These are phyloP conservation scores for Tetragonia tetragonoides DNA, from an alignment of 148 eudicot genomes.

Conservation along the genomic window DNA sequence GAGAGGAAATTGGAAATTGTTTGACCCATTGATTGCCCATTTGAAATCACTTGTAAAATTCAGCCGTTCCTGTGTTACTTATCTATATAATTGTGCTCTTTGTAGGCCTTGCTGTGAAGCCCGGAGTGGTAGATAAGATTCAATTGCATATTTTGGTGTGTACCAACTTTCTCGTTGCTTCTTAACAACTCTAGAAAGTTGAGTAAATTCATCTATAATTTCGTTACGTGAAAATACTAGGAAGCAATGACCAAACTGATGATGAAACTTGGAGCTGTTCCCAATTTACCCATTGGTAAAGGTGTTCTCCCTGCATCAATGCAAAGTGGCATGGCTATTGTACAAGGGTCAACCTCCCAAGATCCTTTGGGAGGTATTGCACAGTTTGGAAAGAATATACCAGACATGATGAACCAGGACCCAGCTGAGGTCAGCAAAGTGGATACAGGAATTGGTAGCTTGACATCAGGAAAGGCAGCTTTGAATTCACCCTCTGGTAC, in stretches of 20 bases:
- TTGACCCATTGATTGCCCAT: background rate
- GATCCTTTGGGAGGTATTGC: conserved; percentile 47
- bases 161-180: conserved; percentile 7
- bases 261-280: conserved; percentile 62
- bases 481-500: conserved; percentile 39
- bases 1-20: too few relatives aligned
- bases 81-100: conserved; percentile 20
- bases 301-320: conserved; percentile 60
- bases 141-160: conserved; percentile 64
- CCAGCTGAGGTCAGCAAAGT: conserved; percentile 25
- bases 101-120: conserved; percentile 89
- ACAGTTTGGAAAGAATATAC: conserved; percentile 36
- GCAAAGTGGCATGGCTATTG: conserved; percentile 45
- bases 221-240: conserved; percentile 39
- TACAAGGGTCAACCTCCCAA: conserved; percentile 38
- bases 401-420: conserved; percentile 29
- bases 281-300: conserved; percentile 54
- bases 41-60: background rate
- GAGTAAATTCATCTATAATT: background rate
- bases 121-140: conserved; percentile 69
- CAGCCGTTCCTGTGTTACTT: conserved; percentile 5
- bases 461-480: conserved; percentile 37
- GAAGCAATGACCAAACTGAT: conserved; percentile 56
- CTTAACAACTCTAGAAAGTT: background rate
- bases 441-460: conserved; percentile 24